Evolutionary conservation across 2,329 filamentous ascomycete genomes (phyloP).

Genomic region (Xylaria digitata): DNA sequence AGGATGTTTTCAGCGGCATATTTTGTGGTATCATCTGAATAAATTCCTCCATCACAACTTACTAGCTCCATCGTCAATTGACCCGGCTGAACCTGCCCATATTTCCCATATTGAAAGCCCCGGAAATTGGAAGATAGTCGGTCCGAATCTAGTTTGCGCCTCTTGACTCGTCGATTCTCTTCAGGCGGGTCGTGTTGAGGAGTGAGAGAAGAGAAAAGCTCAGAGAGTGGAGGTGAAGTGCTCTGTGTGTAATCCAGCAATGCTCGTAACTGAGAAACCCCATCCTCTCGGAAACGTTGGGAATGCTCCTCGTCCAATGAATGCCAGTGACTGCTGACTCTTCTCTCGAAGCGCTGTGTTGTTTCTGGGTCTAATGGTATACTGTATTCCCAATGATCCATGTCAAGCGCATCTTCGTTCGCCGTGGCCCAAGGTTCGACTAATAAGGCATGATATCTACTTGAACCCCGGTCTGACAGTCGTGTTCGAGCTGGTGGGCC

Average conservation of each 20-base stretch:
- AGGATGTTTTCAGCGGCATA: slow-evolving; percentile 85
- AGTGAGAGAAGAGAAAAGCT: slow-evolving; percentile 46
- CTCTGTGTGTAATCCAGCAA: slow-evolving; percentile 44
- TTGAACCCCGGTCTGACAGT: slow-evolving; percentile 38
- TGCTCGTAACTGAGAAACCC: slow-evolving; percentile 42
- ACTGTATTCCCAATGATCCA: slow-evolving; percentile 36
- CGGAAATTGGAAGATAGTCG: slow-evolving; percentile 60
- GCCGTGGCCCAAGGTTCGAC: slow-evolving; percentile 37
- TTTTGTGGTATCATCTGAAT: slow-evolving; percentile 66
- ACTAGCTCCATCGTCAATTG: slow-evolving; percentile 86
- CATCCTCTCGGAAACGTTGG: slow-evolving; percentile 39
- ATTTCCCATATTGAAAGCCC: slow-evolving; percentile 83
- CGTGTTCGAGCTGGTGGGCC: slow-evolving; percentile 40
- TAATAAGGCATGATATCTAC: slow-evolving; percentile 32
- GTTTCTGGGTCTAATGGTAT: slow-evolving; percentile 15
- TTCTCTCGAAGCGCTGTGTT: slow-evolving; percentile 30
- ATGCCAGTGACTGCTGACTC: slow-evolving; percentile 30
- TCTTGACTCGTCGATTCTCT: slow-evolving; percentile 67
- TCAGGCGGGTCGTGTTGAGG: slow-evolving; percentile 46
- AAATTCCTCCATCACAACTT: slow-evolving; percentile 86
- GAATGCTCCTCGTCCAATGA: slow-evolving; percentile 29
- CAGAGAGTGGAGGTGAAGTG: slow-evolving; percentile 40
- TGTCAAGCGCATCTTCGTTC: slow-evolving; percentile 38
- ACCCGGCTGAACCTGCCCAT: slow-evolving; percentile 87
- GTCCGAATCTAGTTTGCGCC: slow-evolving; percentile 77